Evolutionary conservation across 2,329 filamentous ascomycete species (phyloP), one percentile per base, ranked within the genome.

Genomic region (Byssochlamys sp.): DNA sequence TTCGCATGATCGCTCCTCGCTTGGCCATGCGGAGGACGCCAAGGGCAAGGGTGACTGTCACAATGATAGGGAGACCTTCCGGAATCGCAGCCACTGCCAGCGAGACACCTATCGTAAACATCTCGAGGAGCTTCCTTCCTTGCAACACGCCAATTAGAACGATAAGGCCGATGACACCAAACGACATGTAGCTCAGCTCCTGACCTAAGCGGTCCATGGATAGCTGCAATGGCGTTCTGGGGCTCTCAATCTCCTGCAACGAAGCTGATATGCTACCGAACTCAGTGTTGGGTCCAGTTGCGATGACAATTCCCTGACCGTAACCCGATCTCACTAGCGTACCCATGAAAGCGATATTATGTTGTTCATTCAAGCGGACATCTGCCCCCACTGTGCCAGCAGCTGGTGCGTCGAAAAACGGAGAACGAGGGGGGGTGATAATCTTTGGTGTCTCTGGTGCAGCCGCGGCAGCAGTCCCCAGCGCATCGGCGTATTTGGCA

Each of bases 151-250:
- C 95, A 53, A 97, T 85, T 2, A 99, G 66, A 48, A 95, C 92
- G 67, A 99, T 99, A 55, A 99, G 80, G 2, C 83, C 91, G 69
- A 99, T 99, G 35, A 99, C 90, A 14, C 85, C 87, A 70, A 99
- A 97, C 0, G 94, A 99, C 69, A 95, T 90, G 73, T 96, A 96
- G 77, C 91, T 97, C 57, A 99, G 80, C 69, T 99, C 92, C 56
- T 95, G 91, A 29, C 94, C 94, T 1, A 99, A 83, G n/a, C 90
- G 85, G 71, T 99, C 94, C 95, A 99, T 99, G 19, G 91, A 95
- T 7, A 96, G 76, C 71, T 99, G 94, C 29, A 99, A 79, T 7
- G 94, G 94, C 2, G 94, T 99, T 50, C 94, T 83, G 0, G 94
- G 94, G 67, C 91, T 96, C 72, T 97, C 94, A 28, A 96, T 99